Evolutionary conservation across 805 yeast genomes (phyloP), one percentile per base, ranked within the genome.

Genomic region (Wickerhamomyces strasburgensis): DNA sequence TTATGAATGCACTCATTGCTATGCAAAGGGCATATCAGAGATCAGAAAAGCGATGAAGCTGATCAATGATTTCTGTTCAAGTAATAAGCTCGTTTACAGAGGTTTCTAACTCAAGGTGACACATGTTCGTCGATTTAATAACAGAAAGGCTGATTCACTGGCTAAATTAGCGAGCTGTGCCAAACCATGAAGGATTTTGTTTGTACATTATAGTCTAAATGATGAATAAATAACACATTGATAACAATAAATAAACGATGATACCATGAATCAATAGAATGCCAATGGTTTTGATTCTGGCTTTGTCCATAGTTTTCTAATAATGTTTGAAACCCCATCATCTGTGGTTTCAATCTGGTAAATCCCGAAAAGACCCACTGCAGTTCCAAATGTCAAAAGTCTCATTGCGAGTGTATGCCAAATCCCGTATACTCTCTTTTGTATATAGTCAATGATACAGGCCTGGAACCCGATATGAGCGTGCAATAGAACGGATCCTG

Each of bases 391-490:
- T 27, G 78, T 67, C 54, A 84, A 67, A 33, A 78, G 53, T 48
- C 71, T 69, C 72, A 74, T 73, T 39, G 85, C 84, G 41, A 58
- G 59, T 40, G 65, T 68, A 61, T 82, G 85, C 71, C 73, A 70
- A 24, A 67, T 46, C 13, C 89, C 88, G 52, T 73, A 84, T 25
- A 78, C 84, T 65, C 90, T 74, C 55, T 65, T 65, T 35, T 90
- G 93, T 37, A 84, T 79, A 62, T 83, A 82, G 60, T 84, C 93
- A 39, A 73, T 73, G 49, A 84, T 84, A 68, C 93, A 82, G 29
- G 85, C 69, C 53, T 77, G 79, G 67, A 83, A 78, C 3, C 93
- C 94, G 33, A 76, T 75, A 57, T 73, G 75, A 38, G 78, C 70
- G 58, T 84, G 93, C 53, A 72, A 68, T 46, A 84, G 61, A 33